Evolutionary conservation across 352 stramenopile species (phyloP).

Genomic region (Globisporangium perplexum): DNA sequence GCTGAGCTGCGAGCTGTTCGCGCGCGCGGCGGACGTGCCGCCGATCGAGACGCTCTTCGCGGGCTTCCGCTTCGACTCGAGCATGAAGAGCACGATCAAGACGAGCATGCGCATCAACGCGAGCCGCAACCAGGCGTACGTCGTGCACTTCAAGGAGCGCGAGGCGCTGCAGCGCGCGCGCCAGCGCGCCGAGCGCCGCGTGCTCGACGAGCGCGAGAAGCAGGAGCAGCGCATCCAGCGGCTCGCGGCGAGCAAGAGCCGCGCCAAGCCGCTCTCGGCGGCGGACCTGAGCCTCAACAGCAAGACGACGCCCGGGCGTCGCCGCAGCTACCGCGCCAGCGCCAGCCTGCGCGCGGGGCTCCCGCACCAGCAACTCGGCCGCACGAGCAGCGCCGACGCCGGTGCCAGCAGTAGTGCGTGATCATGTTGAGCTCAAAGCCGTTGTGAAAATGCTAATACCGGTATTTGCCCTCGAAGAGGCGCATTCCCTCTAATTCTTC

Average conservation of each 20-base stretch:
- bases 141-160: constrained; percentile 65
- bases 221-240: constrained; percentile 52
- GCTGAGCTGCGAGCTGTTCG: constrained; percentile 37
- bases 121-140: constrained; percentile 57
- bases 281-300: constrained; percentile 33
- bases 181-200: constrained; percentile 54
- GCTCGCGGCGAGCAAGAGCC: constrained; percentile 26
- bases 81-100: constrained; percentile 70
- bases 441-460: too few species aligned
- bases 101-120: constrained; percentile 76
- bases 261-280: constrained; percentile 7
- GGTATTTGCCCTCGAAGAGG: too few species aligned
- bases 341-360: constrained; percentile 31
- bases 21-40: constrained; percentile 19
- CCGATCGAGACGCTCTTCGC: constrained; percentile 51
- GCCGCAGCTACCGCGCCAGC: constrained; percentile 48
- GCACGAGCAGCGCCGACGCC: constrained; percentile 14
- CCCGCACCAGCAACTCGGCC: constrained; percentile 21
- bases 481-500: too few species aligned
- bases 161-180: constrained; percentile 38
- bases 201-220: constrained; percentile 65
- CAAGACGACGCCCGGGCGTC: constrained; percentile 33
- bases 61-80: constrained; percentile 62
- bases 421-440: too few species aligned
- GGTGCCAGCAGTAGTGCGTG: constrained; percentile 15